Base-by-base conservation (phyloP, 345 rosid species). In the Eucalyptus rudis region DNA sequence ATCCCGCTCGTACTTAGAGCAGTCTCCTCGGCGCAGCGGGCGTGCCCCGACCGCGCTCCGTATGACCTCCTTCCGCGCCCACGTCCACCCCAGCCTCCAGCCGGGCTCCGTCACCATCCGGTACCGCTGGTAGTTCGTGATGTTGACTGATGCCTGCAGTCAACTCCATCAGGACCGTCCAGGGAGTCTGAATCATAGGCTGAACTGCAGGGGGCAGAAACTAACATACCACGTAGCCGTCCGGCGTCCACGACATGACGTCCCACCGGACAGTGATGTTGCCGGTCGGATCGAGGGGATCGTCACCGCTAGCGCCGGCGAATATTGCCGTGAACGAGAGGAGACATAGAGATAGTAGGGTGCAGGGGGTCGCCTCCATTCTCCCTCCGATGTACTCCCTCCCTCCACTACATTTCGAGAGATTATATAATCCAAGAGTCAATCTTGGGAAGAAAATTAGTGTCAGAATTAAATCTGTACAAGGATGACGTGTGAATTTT, bases 21-120 rank as follows among this genome's bases (percentile, higher is more conserved):
- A 97, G 90, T 97, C 98, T 36, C 99, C 99, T 90, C 95, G 98
- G 31, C 3, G 97, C 96, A 24, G 97, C 64, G 90, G 95, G 96
- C 4, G 92, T 97, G 45, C 99, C 99, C 89, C 93, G 2, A 44
- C 71, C 95, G 94, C 92, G 81, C 31, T 87, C 99, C 99, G 94
- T 92, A 97, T 95, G 20, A 96, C 96, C 93, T 97, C 99, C 54
- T 93, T 95, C 92, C 93, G 94, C 10, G 87, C 87, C 99, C 99
- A 96, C 71, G 89, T 93, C 99, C 99, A 97, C 84, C 96, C 96
- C 58, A 96, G 86, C 49, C 93, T 88, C 99, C 99, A 96, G 54
- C 99, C 98, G 0, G 99, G 99, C 4, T 94, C 89, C 62, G 93
- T 91, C 33, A 97, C 94, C 93, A 93, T 99, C 86, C 99, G 97